Evolutionary conservation across 768 basidiomycete species (phyloP).

Genomic region (Lentinula sp.): DNA sequence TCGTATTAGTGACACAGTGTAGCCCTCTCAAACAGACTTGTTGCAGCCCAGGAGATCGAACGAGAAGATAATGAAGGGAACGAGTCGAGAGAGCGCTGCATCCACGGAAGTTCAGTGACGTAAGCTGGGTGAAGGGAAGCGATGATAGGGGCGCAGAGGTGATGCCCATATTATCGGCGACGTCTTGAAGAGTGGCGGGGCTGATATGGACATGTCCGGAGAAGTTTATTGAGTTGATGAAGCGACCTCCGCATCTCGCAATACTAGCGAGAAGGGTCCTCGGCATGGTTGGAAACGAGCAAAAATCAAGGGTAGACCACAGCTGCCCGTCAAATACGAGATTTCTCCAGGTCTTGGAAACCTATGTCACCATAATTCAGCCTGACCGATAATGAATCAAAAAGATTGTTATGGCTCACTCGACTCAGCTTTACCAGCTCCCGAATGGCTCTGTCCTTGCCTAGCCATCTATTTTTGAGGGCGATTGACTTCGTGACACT

Average conservation of each 20-base stretch:
- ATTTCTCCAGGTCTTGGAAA: slow-evolving; percentile 69
- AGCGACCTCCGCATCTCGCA: slow-evolving; percentile 51
- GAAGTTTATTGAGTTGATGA: slow-evolving; percentile 56
- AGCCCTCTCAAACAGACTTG: slow-evolving; percentile 65
- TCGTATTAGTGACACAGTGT: slow-evolving; percentile 62
- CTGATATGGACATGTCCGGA: slow-evolving; percentile 52
- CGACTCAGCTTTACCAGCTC: slow-evolving; percentile 76
- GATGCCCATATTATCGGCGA: slow-evolving; percentile 51
- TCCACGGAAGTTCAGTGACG: slow-evolving; percentile 63
- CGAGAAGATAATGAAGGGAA: slow-evolving; percentile 65
- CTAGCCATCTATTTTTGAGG: slow-evolving; percentile 66
- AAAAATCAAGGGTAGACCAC: slow-evolving; percentile 67
- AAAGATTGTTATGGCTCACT: slow-evolving; percentile 39
- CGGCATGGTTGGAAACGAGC: slow-evolving; percentile 53
- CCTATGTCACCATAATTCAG: slow-evolving; percentile 31
- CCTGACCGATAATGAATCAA: slow-evolving; percentile 3
- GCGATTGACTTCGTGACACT: slow-evolving; percentile 55
- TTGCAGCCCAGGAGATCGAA: slow-evolving; percentile 54
- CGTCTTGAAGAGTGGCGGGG: slow-evolving; percentile 40
- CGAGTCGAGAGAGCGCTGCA: slow-evolving; percentile 60
- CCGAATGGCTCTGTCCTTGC: slow-evolving; percentile 63
- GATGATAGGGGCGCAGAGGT: slow-evolving; percentile 22
- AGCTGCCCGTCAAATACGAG: slow-evolving; percentile 83
- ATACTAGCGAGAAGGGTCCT: slow-evolving; percentile 46
- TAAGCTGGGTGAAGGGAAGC: slow-evolving; percentile 59